Percentiles rank a stretch among this genome's conserved stretches.
phyloP scores from a whole-genome alignment of 371 early-diverging fungal genomes.

The Mortierella sp. region DNA sequence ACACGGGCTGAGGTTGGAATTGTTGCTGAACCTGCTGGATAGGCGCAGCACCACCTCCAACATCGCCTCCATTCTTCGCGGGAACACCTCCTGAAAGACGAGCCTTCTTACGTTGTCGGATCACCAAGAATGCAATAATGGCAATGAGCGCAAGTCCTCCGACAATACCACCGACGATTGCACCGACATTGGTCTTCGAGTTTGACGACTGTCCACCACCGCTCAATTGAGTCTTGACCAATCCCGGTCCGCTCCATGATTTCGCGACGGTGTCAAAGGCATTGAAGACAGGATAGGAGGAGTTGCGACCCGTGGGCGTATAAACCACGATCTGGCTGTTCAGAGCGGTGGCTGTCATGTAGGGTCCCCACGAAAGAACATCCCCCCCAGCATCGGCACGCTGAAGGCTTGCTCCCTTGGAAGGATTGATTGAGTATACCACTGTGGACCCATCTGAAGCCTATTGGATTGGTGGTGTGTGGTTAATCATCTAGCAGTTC shows the following conservation, averaged over 20 bases:
- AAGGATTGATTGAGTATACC: conserved; percentile 32
- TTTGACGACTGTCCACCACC: not conserved
- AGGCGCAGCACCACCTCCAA: too few relatives aligned
- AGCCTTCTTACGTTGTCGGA: conserved; percentile 23
- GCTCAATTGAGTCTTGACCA: conserved; percentile 7
- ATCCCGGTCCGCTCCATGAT: conserved; percentile 28
- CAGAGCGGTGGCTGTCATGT: conserved; percentile 14
- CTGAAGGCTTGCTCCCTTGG: conserved; percentile 12
- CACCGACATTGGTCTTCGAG: conserved; percentile 12
- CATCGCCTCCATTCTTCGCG: too few relatives aligned
- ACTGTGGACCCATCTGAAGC: conserved; percentile 28
- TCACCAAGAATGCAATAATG: conserved; percentile 19
- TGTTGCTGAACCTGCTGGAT: too few relatives aligned
- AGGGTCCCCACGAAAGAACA: conserved; percentile 23
- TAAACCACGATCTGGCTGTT: conserved; percentile 26
- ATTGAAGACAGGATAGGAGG: conserved; percentile 18
- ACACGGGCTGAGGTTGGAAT: too few relatives aligned
- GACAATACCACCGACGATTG: conserved; percentile 41
- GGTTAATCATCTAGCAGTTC: not conserved
- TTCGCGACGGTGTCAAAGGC: conserved; percentile 15
- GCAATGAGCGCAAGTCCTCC: conserved; percentile 32
- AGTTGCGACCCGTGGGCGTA: conserved; percentile 8
- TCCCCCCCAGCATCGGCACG: conserved; percentile 7
- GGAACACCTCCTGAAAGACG: too few relatives aligned
- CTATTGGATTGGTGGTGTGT: conserved; percentile 1